Percentiles rank a stretch among this genome's conserved stretches.
These are phyloP conservation scores for Camelina hispida DNA, from an alignment of 345 rosid species.

Conservation along the genomic window DNA sequence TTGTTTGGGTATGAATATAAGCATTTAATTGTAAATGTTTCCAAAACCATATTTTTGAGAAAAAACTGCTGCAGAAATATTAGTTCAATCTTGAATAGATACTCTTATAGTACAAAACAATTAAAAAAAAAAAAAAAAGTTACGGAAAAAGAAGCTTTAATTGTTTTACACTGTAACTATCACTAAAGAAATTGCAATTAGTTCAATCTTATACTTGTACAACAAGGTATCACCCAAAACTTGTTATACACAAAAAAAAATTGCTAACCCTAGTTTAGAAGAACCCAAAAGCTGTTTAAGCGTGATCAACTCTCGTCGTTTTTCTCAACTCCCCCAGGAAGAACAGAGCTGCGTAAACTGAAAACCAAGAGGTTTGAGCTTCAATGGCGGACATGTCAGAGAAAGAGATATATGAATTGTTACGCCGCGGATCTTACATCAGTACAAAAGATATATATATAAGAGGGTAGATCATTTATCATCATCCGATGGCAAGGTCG, in stretches of 20 bases:
- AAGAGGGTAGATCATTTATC: slow-evolving; percentile 46
- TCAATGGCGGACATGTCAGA: slow-evolving; percentile 19
- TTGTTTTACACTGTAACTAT: not conserved
- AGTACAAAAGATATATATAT: not conserved
- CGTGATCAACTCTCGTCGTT: slow-evolving; percentile 4
- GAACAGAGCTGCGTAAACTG: slow-evolving; percentile 11
- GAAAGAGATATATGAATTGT: slow-evolving; percentile 6
- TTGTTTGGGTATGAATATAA: too few relatives aligned
- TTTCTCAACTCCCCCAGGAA: slow-evolving; percentile 15
- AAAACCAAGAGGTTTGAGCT: slow-evolving; percentile 5
- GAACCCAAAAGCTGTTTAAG: slow-evolving; percentile 11
- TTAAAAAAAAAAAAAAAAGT: too few relatives aligned
- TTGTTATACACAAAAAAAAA: slow-evolving; percentile 28
- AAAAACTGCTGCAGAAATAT: too few relatives aligned
- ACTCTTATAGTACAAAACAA: not conserved
- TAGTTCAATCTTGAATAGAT: too few relatives aligned
- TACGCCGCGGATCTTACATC: slow-evolving; percentile 24
- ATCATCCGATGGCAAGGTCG: slow-evolving; percentile 74
- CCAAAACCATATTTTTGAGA: too few relatives aligned
- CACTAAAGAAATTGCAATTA: slow-evolving; percentile 14
- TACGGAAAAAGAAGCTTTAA: not conserved
- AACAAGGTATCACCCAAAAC: slow-evolving; percentile 35
- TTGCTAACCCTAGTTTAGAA: slow-evolving; percentile 28
- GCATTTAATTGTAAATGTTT: too few relatives aligned
- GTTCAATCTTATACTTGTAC: slow-evolving; percentile 40